These are phyloP conservation scores for Alternaria ethzedia DNA, from an alignment of 2,329 filamentous ascomycete genomes.

Conservation along the genomic window DNA sequence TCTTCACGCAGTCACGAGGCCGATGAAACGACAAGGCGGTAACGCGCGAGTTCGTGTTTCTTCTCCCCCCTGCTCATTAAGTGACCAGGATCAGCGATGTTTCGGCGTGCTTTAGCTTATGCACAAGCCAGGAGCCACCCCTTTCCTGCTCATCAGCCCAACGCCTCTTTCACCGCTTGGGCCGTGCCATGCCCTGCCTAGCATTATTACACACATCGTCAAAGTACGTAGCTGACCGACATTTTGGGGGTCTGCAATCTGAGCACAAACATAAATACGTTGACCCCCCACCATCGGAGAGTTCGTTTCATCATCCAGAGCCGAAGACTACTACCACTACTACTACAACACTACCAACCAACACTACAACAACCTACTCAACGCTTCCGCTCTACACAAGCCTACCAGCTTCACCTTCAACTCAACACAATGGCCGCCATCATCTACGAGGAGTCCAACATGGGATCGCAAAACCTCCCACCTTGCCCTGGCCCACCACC, in stretches of 20 bases:
- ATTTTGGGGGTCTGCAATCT: constrained; percentile 46
- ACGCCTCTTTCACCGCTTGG: constrained; percentile 50
- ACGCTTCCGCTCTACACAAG: constrained; percentile 10
- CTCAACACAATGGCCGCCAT: constrained; percentile 41
- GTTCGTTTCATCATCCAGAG: constrained; percentile 45
- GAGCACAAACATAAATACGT: constrained; percentile 50
- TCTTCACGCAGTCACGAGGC: constrained; percentile 49
- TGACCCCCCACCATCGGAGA: constrained; percentile 34
- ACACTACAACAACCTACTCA: constrained; percentile 9
- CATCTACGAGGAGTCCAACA: constrained; percentile 48
- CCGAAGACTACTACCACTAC: constrained; percentile 24
- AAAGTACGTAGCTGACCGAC: constrained; percentile 51
- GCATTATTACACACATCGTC: constrained; percentile 50
- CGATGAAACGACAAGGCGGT: constrained; percentile 48
- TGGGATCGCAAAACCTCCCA: constrained; percentile 52
- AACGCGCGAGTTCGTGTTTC: constrained; percentile 46
- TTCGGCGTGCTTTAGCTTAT: constrained; percentile 46
- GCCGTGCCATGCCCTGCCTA: constrained; percentile 45
- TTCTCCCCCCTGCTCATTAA: constrained; percentile 39
- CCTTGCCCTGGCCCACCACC: constrained; percentile 57
- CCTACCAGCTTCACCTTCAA: constrained; percentile 11
- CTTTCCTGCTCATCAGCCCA: constrained; percentile 48
- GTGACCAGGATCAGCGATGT: constrained; percentile 47
- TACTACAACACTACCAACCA: constrained; percentile 16
- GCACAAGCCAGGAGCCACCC: constrained; percentile 48